Percentiles rank a stretch among this genome's conserved stretches.
Conservation (phyloP, 768 basidiomycete genomes). For the Podaxis carcinomalis region DNA sequence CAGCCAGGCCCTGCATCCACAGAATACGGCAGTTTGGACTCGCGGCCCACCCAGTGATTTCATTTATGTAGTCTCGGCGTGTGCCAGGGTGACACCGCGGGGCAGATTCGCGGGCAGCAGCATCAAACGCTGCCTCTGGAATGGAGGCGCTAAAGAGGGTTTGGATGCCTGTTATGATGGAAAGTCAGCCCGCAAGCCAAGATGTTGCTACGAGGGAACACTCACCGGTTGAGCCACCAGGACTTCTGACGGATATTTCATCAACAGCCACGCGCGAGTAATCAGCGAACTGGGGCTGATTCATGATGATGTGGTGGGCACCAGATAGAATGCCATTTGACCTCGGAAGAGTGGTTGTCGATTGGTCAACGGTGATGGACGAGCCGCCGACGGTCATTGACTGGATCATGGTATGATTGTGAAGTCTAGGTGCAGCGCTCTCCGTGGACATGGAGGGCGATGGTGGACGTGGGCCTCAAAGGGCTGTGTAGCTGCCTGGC, state of each 20-base stretch:
- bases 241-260: background rate
- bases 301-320: background rate
- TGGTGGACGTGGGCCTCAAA: background rate
- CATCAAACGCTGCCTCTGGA: background rate
- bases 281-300: background rate
- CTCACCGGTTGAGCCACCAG: background rate
- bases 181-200: background rate
- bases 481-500: background rate
- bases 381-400: background rate
- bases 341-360: background rate
- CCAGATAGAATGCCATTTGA: background rate
- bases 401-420: background rate
- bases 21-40: background rate
- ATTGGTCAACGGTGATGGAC: background rate
- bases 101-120: background rate
- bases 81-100: background rate
- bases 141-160: background rate
- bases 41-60: constrained; percentile 20
- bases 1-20: constrained; percentile 2
- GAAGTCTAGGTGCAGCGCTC: background rate
- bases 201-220: background rate
- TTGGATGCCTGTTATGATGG: background rate
- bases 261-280: background rate
- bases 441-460: background rate
- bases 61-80: constrained; percentile 39